Conservation (phyloP, 2,329 filamentous ascomycete genomes). For the Pseudogymnoascus sp. region DNA sequence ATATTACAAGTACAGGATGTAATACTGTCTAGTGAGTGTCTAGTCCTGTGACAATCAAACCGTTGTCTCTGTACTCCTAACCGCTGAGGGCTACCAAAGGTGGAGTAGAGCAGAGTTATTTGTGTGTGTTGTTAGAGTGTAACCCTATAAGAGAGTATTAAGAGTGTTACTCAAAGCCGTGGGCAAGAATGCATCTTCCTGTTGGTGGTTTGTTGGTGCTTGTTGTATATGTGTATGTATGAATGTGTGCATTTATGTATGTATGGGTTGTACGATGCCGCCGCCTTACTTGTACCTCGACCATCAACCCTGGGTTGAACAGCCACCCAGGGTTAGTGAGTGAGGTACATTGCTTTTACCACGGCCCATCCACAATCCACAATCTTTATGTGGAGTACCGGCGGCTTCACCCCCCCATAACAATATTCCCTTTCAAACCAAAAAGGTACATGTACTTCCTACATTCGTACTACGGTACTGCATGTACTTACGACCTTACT, state of each 20-base stretch:
- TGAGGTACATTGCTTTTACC: no score
- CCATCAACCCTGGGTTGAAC: no score
- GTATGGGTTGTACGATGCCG: background rate
- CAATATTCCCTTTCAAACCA: background rate
- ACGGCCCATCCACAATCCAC: background rate
- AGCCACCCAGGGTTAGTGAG: no score
- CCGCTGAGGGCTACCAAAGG: background rate
- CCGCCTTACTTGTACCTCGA: background rate
- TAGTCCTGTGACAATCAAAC: conserved; percentile 2
- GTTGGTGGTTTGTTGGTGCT: background rate
- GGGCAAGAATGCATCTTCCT: background rate
- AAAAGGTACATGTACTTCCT: background rate
- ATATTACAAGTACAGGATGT: background rate
- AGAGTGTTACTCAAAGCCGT: background rate
- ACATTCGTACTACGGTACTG: background rate
- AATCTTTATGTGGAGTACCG: background rate
- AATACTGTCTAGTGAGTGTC: conserved; percentile 2
- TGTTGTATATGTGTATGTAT: background rate
- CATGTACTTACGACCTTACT: background rate
- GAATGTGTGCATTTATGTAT: no score
- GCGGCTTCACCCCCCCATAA: background rate
- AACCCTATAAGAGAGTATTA: background rate
- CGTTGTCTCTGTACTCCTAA: conserved; percentile 1
- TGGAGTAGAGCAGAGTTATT: background rate
- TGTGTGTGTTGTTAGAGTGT: no score